A percentile compares a stretch with the other conserved stretches of the same genome.
Evolutionary conservation across 345 rosid species (phyloP).

Genomic region (Brassica napus): DNA sequence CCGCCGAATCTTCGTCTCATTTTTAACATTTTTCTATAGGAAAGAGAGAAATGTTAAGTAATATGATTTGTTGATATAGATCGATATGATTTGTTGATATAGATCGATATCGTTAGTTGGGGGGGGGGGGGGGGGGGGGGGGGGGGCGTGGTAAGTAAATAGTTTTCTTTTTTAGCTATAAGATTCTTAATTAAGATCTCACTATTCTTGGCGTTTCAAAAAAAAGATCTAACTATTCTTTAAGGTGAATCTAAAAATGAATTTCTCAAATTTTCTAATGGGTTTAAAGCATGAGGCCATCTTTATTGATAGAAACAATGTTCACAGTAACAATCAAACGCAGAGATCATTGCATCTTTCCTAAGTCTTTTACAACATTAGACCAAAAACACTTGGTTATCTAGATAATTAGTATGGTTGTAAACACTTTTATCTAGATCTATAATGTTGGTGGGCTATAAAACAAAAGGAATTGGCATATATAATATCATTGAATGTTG

Average conservation of each 20-base stretch:
- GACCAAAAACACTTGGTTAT: neutral
- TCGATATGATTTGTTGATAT: too few relatives aligned
- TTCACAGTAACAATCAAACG: neutral
- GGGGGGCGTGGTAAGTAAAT: too few relatives aligned
- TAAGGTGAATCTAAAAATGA: neutral
- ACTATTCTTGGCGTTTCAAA: too few relatives aligned
- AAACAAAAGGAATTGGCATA: neutral
- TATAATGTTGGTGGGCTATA: neutral
- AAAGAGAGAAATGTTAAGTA: too few relatives aligned
- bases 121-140: too few relatives aligned
- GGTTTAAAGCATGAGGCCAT: neutral
- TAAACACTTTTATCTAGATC: neutral
- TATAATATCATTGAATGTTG: constrained; percentile 3
- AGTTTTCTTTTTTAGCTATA: too few relatives aligned
- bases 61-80: too few relatives aligned
- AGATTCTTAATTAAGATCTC: too few relatives aligned
- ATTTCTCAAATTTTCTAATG: neutral
- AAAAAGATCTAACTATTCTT: neutral
- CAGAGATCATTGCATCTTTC: neutral
- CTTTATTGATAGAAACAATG: neutral
- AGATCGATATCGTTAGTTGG: too few relatives aligned
- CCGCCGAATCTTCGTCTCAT: too few relatives aligned
- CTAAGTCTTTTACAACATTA: neutral
- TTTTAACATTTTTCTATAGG: too few relatives aligned
- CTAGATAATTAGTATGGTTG: neutral